Evolutionary conservation across 176 grass and related monocot genomes (phyloP).

Genomic region (Oryza rufipogon): DNA sequence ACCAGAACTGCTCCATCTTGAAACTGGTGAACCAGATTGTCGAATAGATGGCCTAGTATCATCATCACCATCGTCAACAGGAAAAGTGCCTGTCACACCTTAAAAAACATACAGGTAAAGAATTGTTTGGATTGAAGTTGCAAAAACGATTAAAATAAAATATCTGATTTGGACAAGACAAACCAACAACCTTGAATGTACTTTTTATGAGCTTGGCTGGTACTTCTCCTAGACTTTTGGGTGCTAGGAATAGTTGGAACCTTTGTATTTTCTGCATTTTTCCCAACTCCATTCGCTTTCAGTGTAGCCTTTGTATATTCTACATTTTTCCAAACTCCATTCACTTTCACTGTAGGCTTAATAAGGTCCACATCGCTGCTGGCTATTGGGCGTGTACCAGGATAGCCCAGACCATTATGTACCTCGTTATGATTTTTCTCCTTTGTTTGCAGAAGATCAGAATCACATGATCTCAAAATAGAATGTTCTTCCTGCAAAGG

Average conservation of each 20-base stretch:
- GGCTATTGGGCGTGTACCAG: conserved; percentile 28
- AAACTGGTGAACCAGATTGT: conserved; percentile 35
- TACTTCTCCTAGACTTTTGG: conserved; percentile 60
- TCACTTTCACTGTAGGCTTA: conserved; percentile 52
- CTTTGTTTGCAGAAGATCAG: conserved; percentile 34
- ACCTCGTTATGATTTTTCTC: conserved; percentile 40
- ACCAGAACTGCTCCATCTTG: conserved; percentile 47
- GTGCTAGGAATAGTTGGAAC: conserved; percentile 42
- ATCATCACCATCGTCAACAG: conserved; percentile 36
- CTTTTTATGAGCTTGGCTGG: conserved; percentile 56
- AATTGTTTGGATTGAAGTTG: not conserved
- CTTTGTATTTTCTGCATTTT: conserved; percentile 49
- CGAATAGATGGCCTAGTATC: conserved; percentile 38
- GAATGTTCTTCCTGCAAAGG: conserved; percentile 41
- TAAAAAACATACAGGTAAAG: conserved; percentile 34
- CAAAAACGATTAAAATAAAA: conserved; percentile 24
- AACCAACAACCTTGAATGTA: conserved; percentile 72
- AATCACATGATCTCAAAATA: conserved; percentile 28
- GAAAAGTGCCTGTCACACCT: conserved; percentile 32
- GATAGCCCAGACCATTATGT: conserved; percentile 36
- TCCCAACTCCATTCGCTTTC: conserved; percentile 64
- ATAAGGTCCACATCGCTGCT: conserved; percentile 38
- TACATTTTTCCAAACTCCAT: conserved; percentile 60
- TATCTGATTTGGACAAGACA: conserved; percentile 35
- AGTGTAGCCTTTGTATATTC: conserved; percentile 42